Conservation (phyloP, 805 yeast genomes). For the Candida tammaniensis region DNA sequence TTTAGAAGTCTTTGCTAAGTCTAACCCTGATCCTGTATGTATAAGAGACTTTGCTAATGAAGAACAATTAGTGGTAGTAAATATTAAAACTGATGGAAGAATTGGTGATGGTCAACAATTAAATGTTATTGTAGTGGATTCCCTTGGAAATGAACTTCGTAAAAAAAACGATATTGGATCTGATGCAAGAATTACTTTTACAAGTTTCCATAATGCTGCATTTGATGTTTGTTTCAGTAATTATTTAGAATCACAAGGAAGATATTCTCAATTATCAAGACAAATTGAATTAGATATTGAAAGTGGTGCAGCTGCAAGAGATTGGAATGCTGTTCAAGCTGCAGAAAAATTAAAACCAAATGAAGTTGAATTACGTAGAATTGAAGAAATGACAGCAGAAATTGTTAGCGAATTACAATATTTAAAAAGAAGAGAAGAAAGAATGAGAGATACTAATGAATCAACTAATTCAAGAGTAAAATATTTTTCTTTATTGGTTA, state of each 20-base stretch:
- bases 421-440: slow-evolving; percentile 82
- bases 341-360: slow-evolving; percentile 89
- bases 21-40: slow-evolving; percentile 63
- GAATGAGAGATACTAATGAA: slow-evolving; percentile 95
- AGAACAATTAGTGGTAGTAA: slow-evolving; percentile 85
- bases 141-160: slow-evolving; percentile 77
- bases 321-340: slow-evolving; percentile 94
- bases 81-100: slow-evolving; percentile 69
- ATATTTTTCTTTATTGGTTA: slow-evolving; percentile 72
- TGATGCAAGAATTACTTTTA: slow-evolving; percentile 72
- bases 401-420: slow-evolving; percentile 76
- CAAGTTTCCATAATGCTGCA: slow-evolving; percentile 77
- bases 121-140: slow-evolving; percentile 65
- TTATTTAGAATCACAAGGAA: slow-evolving; percentile 29
- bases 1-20: slow-evolving; percentile 51
- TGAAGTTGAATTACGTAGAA: slow-evolving; percentile 83
- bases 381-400: slow-evolving; percentile 85
- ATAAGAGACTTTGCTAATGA: slow-evolving; percentile 86
- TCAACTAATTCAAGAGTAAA: slow-evolving; percentile 91
- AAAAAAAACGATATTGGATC: slow-evolving; percentile 78
- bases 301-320: slow-evolving; percentile 95
- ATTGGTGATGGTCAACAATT: slow-evolving; percentile 86
- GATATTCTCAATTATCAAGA: slow-evolving; percentile 50
- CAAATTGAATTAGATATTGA: slow-evolving; percentile 88
- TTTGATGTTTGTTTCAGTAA: slow-evolving; percentile 92